phyloP scores from a whole-genome alignment of 768 basidiomycete genomes.

The Pleurotus cornucopiae region DNA sequence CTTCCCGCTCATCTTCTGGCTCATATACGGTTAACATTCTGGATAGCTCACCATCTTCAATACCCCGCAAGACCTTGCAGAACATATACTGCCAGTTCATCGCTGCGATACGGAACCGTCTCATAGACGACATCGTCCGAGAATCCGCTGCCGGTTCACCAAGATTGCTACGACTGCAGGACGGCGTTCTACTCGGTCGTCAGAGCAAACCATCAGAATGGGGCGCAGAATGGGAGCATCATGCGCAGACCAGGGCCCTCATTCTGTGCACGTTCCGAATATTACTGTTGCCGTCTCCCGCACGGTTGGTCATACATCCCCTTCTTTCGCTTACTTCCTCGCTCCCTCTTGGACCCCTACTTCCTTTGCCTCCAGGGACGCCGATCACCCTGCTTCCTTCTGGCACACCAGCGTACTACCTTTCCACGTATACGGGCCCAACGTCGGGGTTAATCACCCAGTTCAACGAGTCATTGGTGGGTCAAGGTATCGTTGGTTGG shows the following conservation, averaged over 20 bases:
- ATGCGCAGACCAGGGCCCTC: constrained; percentile 50
- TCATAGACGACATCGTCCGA: constrained; percentile 51
- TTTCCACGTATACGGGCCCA: constrained; percentile 68
- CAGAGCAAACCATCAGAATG: constrained; percentile 39
- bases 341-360: constrained; percentile 39
- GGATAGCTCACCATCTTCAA: constrained; percentile 12
- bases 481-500: constrained; percentile 61
- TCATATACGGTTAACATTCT: constrained; percentile 37
- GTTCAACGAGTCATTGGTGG: constrained; percentile 59
- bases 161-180: constrained; percentile 46
- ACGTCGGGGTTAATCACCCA: constrained; percentile 55
- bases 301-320: constrained; percentile 62
- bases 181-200: constrained; percentile 60
- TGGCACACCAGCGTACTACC: constrained; percentile 68
- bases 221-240: constrained; percentile 62
- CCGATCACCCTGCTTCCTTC: constrained; percentile 70
- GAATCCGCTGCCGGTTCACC: constrained; percentile 29
- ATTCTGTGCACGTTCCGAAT: constrained; percentile 59
- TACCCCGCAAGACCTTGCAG: constrained; percentile 42
- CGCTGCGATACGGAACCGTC: constrained; percentile 52
- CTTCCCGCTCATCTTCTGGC: constrained; percentile 32
- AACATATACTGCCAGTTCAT: constrained; percentile 48
- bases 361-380: constrained; percentile 52
- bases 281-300: constrained; percentile 24
- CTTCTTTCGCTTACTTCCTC: constrained; percentile 54